Conservation (phyloP, 768 basidiomycete genomes). For the Mycena filopes region DNA sequence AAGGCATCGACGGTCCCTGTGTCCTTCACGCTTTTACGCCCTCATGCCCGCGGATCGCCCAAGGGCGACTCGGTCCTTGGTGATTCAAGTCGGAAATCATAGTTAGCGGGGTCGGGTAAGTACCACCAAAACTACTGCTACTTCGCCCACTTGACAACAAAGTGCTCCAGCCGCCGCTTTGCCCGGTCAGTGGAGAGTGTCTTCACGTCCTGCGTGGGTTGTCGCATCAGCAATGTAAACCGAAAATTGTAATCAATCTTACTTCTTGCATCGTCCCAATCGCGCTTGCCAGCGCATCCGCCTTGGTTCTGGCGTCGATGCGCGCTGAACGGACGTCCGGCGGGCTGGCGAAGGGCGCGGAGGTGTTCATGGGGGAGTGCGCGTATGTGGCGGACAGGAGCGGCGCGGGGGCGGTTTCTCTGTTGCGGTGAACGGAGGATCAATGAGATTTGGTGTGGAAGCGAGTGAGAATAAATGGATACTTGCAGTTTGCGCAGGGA, state of each 20-base stretch:
- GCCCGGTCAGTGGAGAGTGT: conserved; percentile 20
- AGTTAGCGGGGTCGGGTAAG: no score
- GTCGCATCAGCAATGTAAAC: neutral
- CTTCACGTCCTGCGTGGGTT: conserved; percentile 14
- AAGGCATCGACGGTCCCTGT: no score
- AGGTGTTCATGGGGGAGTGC: conserved; percentile 41
- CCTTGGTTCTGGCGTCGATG: conserved; percentile 34
- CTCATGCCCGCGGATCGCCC: no score
- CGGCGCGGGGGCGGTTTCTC: conserved; percentile 32
- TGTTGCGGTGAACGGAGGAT: conserved; percentile 19
- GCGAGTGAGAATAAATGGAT: neutral
- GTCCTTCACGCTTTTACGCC: no score
- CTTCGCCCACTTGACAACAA: conserved; percentile 26
- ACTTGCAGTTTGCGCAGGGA: conserved; percentile 36
- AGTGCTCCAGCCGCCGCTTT: conserved; percentile 20
- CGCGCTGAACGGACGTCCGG: conserved; percentile 26
- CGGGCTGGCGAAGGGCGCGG: conserved; percentile 38
- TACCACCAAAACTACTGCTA: no score
- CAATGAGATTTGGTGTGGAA: neutral
- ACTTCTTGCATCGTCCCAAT: conserved; percentile 39
- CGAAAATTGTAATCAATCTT: neutral
- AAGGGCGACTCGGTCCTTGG: no score
- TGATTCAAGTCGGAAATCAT: no score
- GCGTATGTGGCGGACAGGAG: conserved; percentile 36
- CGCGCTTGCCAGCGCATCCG: conserved; percentile 30